Base-by-base conservation (phyloP, 306 rosid species). In the Erythrophleum fordii region DNA sequence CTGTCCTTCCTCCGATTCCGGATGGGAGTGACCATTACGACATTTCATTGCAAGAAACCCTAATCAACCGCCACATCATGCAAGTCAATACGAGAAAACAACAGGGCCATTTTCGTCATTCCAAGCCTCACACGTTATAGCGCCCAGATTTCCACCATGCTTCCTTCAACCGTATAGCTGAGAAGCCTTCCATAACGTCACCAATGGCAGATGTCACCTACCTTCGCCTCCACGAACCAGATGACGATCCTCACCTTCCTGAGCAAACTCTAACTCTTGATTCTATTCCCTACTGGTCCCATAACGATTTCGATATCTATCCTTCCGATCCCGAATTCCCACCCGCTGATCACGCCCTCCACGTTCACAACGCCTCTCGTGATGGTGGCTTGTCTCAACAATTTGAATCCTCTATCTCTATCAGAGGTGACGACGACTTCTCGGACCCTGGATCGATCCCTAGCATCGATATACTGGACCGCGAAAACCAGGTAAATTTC, bases 401-500 rank as follows among this genome's bases (percentile, higher is more conserved):
- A 18, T 73, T 73, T 64, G 86, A 65, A 5, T 85, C 87, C 28
- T 2, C 72, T 22, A 17, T 81, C 49, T 44, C n/a, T 25, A 14
- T 46, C 1, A 49, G 28, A 16, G 74, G 51, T 4, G 81, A 29
- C 25, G 77, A 49, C 37, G 71, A 66, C 16, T 77, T 79, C 35
- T 77, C 85, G 6, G 85, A 64, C 46, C 76, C 59, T 22, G 86
- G 75, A 26, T 85, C 91, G 14, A 73, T 70, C 11, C 73, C 78
- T 80, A n/a, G 29, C 83, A 39, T 78, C 79, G 88, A 76, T 58
- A 80, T 83, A 25, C 13, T 79, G 51, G 86, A 84, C 83, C 90
- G 92, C 34, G 90, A 88, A 31, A 86, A 86, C 53, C 94, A 88
- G 85, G 94, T 85, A 28, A 89, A 81, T 78, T 94, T 88, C 78